Evolutionary conservation across 495 filamentous ascomycete genomes (phyloP).

Genomic region (Coniosporium apollinis): DNA sequence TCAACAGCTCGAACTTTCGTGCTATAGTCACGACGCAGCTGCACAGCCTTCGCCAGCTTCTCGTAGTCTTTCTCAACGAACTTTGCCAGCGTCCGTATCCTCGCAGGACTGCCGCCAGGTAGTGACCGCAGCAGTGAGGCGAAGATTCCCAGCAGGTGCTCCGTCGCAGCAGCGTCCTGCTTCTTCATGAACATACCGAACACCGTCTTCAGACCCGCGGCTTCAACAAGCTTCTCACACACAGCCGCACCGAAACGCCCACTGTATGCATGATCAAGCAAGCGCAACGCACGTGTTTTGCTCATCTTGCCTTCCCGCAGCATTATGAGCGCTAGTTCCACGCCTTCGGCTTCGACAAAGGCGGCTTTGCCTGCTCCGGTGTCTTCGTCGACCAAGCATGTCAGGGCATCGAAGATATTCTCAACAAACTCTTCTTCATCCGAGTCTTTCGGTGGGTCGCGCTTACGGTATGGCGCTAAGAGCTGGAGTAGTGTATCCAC

Average conservation of each 20-base stretch:
- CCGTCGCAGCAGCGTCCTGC: conserved; percentile 36
- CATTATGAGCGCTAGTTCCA: conserved; percentile 87
- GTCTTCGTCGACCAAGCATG: conserved; percentile 59
- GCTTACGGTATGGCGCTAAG: conserved; percentile 73
- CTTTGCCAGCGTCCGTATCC: conserved; percentile 78
- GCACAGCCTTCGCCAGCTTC: conserved; percentile 52
- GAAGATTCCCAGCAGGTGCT: conserved; percentile 84
- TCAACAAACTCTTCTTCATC: conserved; percentile 91
- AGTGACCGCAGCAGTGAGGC: conserved; percentile 65
- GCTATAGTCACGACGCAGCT: conserved; percentile 54
- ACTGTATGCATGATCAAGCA: conserved; percentile 69
- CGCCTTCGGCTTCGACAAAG: conserved; percentile 79
- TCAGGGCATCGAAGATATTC: conserved; percentile 74
- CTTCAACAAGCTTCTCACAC: conserved; percentile 63
- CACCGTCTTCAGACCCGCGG: conserved; percentile 64
- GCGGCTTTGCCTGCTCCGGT: conserved; percentile 54
- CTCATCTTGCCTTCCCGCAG: conserved; percentile 64
- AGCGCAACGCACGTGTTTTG: conserved; percentile 55
- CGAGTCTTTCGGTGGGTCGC: conserved; percentile 70
- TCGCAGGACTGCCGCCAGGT: conserved; percentile 57
- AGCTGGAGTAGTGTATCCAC: conserved; percentile 70
- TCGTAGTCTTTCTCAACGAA: conserved; percentile 46
- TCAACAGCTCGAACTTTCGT: conserved; percentile 49
- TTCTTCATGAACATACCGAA: conserved; percentile 89
- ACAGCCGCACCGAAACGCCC: conserved; percentile 39